Percentiles rank a stretch among this genome's conserved stretches.
Conservation (phyloP, 331 rosid species). For the Phaseolus coccineus region DNA sequence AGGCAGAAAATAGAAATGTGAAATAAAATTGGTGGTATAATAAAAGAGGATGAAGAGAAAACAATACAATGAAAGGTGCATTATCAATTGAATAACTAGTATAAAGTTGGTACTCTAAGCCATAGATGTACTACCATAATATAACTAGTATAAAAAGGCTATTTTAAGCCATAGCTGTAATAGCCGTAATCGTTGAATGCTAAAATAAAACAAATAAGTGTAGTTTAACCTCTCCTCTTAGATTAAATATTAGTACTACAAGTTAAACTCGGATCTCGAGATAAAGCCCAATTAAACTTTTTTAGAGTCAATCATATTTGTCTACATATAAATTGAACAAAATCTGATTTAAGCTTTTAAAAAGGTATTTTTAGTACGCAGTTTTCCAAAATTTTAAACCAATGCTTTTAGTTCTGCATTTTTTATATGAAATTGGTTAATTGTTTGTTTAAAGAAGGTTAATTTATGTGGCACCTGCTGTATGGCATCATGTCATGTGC, state of each 20-base stretch:
- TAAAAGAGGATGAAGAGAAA: not conserved
- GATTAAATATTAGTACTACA: not conserved
- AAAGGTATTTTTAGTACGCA: too few relatives aligned
- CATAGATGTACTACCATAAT: not conserved
- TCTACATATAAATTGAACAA: not conserved
- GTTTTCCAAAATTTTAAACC: too few relatives aligned
- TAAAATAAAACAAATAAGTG: slow-evolving; percentile 33
- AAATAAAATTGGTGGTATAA: not conserved
- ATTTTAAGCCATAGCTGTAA: not conserved
- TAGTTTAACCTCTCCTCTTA: slow-evolving; percentile 12
- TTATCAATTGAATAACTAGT: not conserved
- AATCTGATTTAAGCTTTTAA: not conserved
- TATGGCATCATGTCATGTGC: too few relatives aligned
- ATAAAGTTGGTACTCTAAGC: not conserved
- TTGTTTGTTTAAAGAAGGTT: too few relatives aligned
- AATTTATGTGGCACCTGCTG: too few relatives aligned
- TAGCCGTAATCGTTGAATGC: slow-evolving; percentile 4
- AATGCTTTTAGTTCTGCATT: too few relatives aligned
- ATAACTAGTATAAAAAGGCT: not conserved
- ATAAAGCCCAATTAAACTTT: not conserved
- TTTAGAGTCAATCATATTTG: too few relatives aligned
- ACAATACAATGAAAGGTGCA: not conserved
- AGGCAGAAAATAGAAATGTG: not conserved
- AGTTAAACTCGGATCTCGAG: slow-evolving; percentile 4
- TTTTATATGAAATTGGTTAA: too few relatives aligned